Evolutionary conservation across 148 eudicot genomes (phyloP), one percentile per base, ranked within the genome.

Genomic region (Camellia japonica): DNA sequence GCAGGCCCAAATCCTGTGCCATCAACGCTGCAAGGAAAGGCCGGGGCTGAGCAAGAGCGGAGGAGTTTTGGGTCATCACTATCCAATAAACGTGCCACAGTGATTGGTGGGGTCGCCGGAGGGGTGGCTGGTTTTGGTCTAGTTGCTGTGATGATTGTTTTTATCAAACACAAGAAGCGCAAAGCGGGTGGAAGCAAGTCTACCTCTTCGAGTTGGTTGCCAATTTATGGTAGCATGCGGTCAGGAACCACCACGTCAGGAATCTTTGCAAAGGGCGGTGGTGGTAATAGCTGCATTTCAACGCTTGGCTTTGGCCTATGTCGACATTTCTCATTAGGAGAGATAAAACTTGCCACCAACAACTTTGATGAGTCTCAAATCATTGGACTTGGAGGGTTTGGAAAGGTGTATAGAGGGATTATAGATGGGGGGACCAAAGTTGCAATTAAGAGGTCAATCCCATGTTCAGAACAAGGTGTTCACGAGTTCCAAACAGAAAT

Each of bases 371-470:
- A 86, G 81, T 75, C 77, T 5, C 64, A 58, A 44, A 86, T 84
- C 12, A 81, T 86, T 68, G 89, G 89, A n/a, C 81, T 83, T 74
- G 89, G 89, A 71, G 89, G 89, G 12, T 86, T 86, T 65, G 89
- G 86, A 0, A 86, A 82, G 75, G 88, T 86, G 1, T 86, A 83
- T 61, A 83, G 76, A 76, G 88, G 88, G 0, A 9, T 46, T 6
- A 46, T 83, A 23, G 83, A 81, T 67, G 83, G 82, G 76, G 73
- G 80, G 52, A 81, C 59, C 1, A 15, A 65, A 44, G 89, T 86
- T 43, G 89, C 89, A 54, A 81, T 86, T n/a, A 86, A 86, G 80
- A 81, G 89, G 71, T 73, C 86, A 62, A 86, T 84, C 69, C 89
- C 89, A 3, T 83, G 81, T 44, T 83, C 88, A 10, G 81, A 84